These are phyloP conservation scores for Cryoendolithus antarcticus DNA, from an alignment of 2,329 filamentous ascomycete genomes.

Conservation along the genomic window DNA sequence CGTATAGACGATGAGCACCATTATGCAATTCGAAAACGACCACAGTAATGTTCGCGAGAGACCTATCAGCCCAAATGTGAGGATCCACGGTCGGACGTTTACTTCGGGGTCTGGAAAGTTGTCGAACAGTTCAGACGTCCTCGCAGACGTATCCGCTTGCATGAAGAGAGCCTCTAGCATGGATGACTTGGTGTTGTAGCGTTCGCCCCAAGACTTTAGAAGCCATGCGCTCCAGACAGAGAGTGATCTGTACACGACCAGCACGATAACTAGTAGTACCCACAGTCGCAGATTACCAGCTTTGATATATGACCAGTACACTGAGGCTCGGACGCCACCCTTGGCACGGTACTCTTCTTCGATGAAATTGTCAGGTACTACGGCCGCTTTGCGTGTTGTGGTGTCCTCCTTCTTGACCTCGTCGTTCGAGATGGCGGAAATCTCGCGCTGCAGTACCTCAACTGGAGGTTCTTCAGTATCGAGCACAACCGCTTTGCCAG, in stretches of 20 bases:
- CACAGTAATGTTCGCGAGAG: conserved; percentile 47
- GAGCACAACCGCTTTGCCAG: conserved; percentile 40
- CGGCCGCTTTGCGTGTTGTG: conserved; percentile 25
- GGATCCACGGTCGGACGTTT: conserved; percentile 62
- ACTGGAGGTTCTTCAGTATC: conserved; percentile 13
- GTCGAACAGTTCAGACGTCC: conserved; percentile 28
- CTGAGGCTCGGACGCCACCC: conserved; percentile 59
- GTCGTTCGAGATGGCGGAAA: conserved; percentile 10
- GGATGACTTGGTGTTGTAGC: conserved; percentile 38
- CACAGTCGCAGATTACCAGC: conserved; percentile 68
- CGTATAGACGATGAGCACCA: conserved; percentile 66
- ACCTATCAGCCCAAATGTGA: conserved; percentile 55
- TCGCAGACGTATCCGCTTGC: too few species aligned
- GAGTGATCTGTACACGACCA: conserved; percentile 51
- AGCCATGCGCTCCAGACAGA: conserved; percentile 65
- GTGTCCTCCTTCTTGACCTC: conserved; percentile 29
- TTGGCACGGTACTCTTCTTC: conserved; percentile 64
- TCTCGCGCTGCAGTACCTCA: conserved; percentile 8
- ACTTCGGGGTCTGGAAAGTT: conserved; percentile 53
- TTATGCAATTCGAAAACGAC: conserved; percentile 50
- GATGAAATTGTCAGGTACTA: conserved; percentile 61
- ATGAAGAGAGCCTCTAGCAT: not conserved
- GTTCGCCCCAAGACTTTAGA: conserved; percentile 76
- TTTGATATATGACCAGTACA: conserved; percentile 79
- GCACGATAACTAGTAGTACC: conserved; percentile 50